A percentile compares a stretch with the other conserved stretches of the same genome.
phyloP scores from a whole-genome alignment of 495 filamentous ascomycete species.

The Penicillium lagena region DNA sequence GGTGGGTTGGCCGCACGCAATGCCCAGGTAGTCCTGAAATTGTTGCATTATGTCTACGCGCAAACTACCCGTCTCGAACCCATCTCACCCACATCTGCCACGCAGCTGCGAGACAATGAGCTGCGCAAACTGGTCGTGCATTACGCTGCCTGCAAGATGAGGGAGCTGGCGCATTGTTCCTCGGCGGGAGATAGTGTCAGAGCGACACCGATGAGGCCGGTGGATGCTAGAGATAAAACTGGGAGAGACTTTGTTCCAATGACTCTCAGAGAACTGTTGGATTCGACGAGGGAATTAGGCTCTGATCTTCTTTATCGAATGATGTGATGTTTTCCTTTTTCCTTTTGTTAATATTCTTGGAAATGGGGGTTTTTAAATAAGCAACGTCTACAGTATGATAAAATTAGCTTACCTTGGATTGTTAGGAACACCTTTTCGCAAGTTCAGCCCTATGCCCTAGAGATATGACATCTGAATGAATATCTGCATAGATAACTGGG shows the following conservation, averaged over 20 bases:
- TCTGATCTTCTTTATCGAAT: slow-evolving; percentile 44
- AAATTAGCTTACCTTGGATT: no score
- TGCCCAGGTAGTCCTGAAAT: slow-evolving; percentile 32
- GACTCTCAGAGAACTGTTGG: slow-evolving; percentile 31
- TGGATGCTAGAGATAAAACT: slow-evolving; percentile 11
- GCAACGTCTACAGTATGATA: no score
- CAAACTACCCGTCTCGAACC: slow-evolving; percentile 39
- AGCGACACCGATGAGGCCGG: slow-evolving; percentile 15
- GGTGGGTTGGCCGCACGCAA: slow-evolving; percentile 18
- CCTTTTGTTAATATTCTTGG: no score
- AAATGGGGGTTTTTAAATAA: no score
- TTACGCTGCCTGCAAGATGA: slow-evolving; percentile 40
- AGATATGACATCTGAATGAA: no score
- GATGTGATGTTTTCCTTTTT: slow-evolving; percentile 17
- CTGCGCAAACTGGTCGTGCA: slow-evolving; percentile 36
- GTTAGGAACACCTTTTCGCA: no score
- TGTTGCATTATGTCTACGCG: slow-evolving; percentile 36
- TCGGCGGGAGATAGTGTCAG: slow-evolving; percentile 22
- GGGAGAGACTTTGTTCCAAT: slow-evolving; percentile 15
- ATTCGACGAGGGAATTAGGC: slow-evolving; percentile 35
- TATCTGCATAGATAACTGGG: no score
- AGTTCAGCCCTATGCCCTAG: no score
- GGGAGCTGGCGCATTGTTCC: slow-evolving; percentile 33
- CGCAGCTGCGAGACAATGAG: slow-evolving; percentile 41
- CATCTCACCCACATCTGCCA: slow-evolving; percentile 34